Evolutionary conservation across 345 rosid genomes (phyloP).

Genomic region (Camelina hispida): DNA sequence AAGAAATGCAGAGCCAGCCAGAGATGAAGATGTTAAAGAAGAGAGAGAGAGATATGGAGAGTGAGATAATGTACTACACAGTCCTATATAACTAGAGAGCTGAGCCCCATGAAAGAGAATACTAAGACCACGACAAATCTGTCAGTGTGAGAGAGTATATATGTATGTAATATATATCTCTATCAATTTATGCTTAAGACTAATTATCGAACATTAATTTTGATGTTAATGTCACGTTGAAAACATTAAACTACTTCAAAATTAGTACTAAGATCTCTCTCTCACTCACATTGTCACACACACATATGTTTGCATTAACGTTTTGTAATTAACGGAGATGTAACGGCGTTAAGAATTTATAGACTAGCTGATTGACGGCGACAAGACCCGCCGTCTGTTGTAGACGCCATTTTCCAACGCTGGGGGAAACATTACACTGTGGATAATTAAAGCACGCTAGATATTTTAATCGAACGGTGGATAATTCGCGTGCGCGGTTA

Average conservation of each 20-base stretch:
- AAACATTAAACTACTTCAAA: constrained; percentile 11
- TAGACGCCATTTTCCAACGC: constrained; percentile 41
- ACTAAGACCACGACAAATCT: constrained; percentile 32
- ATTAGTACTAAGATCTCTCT: not conserved
- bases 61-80: constrained; percentile 37
- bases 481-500: not conserved
- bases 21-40: constrained; percentile 52
- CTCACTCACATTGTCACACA: not conserved
- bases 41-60: constrained; percentile 49
- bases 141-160: constrained; percentile 42
- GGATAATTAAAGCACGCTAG: not conserved
- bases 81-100: constrained; percentile 39
- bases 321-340: constrained; percentile 54
- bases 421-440: not conserved
- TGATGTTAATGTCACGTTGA: constrained; percentile 27
- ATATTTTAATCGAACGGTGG: constrained; percentile 22
- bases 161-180: not conserved
- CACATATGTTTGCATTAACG: not conserved
- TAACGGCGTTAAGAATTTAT: constrained; percentile 55
- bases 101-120: constrained; percentile 39
- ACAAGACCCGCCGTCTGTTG: constrained; percentile 33
- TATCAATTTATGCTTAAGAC: not conserved
- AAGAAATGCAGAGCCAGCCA: constrained; percentile 55
- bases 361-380: constrained; percentile 29
- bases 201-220: constrained; percentile 18